Conservation (phyloP, 139 green algal genomes). For the Chlorella sp. region DNA sequence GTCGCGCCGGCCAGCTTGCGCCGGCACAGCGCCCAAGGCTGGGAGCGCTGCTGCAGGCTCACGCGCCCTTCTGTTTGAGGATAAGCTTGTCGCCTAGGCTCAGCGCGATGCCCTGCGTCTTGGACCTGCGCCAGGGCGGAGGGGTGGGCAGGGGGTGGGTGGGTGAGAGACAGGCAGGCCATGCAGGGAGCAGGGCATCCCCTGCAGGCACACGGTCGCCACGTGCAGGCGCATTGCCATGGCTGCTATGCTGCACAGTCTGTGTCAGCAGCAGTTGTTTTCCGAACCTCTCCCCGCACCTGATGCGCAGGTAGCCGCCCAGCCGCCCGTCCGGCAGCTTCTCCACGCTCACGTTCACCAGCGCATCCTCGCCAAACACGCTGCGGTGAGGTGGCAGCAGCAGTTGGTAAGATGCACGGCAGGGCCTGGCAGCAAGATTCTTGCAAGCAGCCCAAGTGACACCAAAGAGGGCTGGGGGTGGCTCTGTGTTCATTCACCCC, state of each 20-base stretch:
- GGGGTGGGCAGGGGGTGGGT: neutral
- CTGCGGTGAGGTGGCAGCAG: neutral
- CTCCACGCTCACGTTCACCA: conserved; percentile 98
- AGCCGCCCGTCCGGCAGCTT: conserved; percentile 87
- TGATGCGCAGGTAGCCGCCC: conserved; percentile 95
- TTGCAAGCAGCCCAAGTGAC: too few relatives aligned
- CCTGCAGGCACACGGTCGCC: neutral
- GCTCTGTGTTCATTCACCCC: too few relatives aligned
- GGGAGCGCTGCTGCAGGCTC: neutral
- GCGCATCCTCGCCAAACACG: conserved; percentile 98
- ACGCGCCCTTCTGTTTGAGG: conserved; percentile 90
- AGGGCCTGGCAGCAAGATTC: too few relatives aligned
- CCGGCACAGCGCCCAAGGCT: neutral
- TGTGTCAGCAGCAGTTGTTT: neutral
- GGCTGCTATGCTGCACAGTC: neutral
- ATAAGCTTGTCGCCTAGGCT: conserved; percentile 99
- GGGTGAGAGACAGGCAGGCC: neutral
- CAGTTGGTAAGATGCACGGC: too few relatives aligned
- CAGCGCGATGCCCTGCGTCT: conserved; percentile 90
- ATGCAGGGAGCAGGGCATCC: too few relatives aligned
- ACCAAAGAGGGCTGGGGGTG: too few relatives aligned
- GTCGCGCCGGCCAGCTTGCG: neutral
- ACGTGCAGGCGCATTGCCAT: neutral
- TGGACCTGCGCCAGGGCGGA: conserved; percentile 47
- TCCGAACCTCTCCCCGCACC: conserved; percentile 72